A percentile compares a stretch with the other conserved stretches of the same genome.
phyloP scores from a whole-genome alignment of 2,329 filamentous ascomycete genomes.

The Alternaria sp. region DNA sequence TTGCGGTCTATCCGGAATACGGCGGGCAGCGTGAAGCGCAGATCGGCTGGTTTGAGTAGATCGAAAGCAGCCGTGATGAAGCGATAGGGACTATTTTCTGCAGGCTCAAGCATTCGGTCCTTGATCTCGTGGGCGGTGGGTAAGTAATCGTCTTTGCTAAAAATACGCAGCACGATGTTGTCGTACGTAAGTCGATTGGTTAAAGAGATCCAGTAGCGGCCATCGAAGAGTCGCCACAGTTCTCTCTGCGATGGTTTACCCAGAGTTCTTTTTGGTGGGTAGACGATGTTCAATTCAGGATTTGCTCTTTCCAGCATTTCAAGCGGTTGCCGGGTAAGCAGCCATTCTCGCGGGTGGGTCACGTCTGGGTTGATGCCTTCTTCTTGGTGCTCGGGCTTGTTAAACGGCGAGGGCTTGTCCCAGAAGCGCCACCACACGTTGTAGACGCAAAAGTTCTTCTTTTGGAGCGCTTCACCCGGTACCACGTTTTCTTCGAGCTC shows the following conservation, averaged over 20 bases:
- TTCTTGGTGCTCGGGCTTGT: not conserved
- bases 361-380: slow-evolving; percentile 1
- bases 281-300: not conserved
- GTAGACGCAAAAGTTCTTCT: slow-evolving; percentile 25
- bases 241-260: not conserved
- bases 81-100: slow-evolving; percentile 3
- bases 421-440: slow-evolving; percentile 36
- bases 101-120: not conserved
- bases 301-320: not conserved
- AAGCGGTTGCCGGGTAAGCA: slow-evolving; percentile 36
- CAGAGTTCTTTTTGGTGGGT: slow-evolving; percentile 9
- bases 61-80: slow-evolving; percentile 21
- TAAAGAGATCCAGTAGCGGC: slow-evolving; percentile 62
- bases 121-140: slow-evolving; percentile 1
- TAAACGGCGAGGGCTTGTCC: slow-evolving; percentile 19
- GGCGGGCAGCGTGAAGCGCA: slow-evolving; percentile 31
- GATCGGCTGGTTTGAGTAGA: slow-evolving; percentile 24
- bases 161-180: slow-evolving; percentile 48
- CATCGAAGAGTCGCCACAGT: slow-evolving; percentile 59
- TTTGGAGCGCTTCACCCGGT: not conserved
- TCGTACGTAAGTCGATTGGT: slow-evolving; percentile 35
- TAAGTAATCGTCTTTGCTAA: slow-evolving; percentile 25
- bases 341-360: slow-evolving; percentile 28
- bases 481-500: not conserved
- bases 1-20: slow-evolving; percentile 23